Percentiles rank a stretch among this genome's conserved stretches.
Evolutionary conservation across 192 early-diverging fungal genomes (phyloP).

Genomic region (Coemansia sp.): DNA sequence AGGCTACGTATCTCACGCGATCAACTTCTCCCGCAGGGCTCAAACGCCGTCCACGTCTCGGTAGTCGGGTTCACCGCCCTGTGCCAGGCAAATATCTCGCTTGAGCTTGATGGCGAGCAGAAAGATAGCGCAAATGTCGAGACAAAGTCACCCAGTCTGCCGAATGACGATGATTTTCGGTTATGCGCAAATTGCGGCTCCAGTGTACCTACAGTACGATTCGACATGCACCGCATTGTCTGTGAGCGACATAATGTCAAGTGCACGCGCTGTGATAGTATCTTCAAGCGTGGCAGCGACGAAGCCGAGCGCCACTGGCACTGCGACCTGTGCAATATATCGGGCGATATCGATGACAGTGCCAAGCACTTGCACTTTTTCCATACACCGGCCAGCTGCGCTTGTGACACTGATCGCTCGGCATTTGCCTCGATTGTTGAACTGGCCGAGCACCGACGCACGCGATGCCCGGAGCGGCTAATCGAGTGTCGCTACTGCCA

Average conservation of each 20-base stretch:
- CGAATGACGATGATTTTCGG: neutral
- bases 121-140: slow-evolving; percentile 14
- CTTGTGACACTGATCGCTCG: slow-evolving; percentile 55
- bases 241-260: slow-evolving; percentile 81
- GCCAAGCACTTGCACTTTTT: slow-evolving; percentile 70
- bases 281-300: slow-evolving; percentile 67
- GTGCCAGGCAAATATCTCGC: slow-evolving; percentile 20
- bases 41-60: slow-evolving; percentile 25
- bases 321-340: slow-evolving; percentile 69
- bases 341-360: slow-evolving; percentile 56
- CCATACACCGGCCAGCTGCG: slow-evolving; percentile 67
- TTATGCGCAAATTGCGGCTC: slow-evolving; percentile 74
- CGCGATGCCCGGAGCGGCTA: slow-evolving; percentile 69
- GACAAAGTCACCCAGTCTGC: too few relatives aligned
- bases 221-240: slow-evolving; percentile 74
- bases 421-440: slow-evolving; percentile 48
- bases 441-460: slow-evolving; percentile 70
- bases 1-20: slow-evolving; percentile 16
- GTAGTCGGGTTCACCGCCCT: slow-evolving; percentile 17
- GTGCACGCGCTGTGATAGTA: slow-evolving; percentile 66
- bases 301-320: slow-evolving; percentile 82
- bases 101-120: slow-evolving; percentile 25
- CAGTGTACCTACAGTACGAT: slow-evolving; percentile 63
- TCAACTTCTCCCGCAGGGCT: slow-evolving; percentile 14
- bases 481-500: slow-evolving; percentile 89